Percentiles rank a stretch among this genome's conserved stretches.
These are phyloP conservation scores for Mycena rosella DNA, from an alignment of 768 basidiomycete species.

Conservation along the genomic window DNA sequence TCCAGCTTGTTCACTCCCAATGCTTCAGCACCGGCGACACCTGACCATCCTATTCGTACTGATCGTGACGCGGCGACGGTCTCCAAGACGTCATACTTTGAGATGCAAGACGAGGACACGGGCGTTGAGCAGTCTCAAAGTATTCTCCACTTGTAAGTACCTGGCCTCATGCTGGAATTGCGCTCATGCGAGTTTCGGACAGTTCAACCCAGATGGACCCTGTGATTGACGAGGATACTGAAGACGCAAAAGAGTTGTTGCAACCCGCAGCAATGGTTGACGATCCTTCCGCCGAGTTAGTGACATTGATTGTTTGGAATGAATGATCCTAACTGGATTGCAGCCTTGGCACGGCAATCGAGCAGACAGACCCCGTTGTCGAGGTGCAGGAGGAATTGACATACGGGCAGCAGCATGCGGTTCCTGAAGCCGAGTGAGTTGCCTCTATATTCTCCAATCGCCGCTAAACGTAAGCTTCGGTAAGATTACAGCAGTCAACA, in stretches of 20 bases:
- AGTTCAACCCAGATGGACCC: neutral
- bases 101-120: neutral
- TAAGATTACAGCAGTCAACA: neutral
- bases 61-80: neutral
- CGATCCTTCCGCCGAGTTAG: neutral
- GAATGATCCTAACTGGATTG: neutral
- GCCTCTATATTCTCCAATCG: neutral
- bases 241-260: neutral
- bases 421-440: constrained; percentile 10
- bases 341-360: neutral
- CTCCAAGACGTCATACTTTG: neutral
- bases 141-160: neutral
- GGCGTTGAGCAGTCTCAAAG: neutral
- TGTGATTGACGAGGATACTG: neutral
- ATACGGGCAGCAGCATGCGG: neutral
- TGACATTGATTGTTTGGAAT: neutral
- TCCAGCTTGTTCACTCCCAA: constrained; percentile 57
- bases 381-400: neutral
- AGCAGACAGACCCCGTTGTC: neutral
- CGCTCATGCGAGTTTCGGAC: neutral
- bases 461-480: neutral
- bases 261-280: neutral
- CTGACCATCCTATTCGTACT: neutral
- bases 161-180: too few species aligned
- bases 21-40: constrained; percentile 26